Conservation (phyloP, 1,139 yeast genomes). For the Pichiaceae sp. region DNA sequence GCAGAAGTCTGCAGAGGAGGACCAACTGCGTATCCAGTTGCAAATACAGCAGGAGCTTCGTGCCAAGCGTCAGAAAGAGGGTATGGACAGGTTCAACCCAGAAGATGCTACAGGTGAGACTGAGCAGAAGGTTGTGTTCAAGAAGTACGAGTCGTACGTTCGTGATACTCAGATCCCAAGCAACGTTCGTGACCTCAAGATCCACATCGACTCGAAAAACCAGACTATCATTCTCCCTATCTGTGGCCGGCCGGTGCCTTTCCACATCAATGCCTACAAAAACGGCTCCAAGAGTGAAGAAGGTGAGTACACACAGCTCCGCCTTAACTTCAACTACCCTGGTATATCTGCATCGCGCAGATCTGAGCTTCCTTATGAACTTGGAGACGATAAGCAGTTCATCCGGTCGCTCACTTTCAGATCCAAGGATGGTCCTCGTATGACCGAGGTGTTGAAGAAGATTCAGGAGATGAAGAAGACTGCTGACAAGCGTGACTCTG, state of each 20-base stretch:
- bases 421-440: conserved; percentile 84
- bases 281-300: conserved; percentile 95
- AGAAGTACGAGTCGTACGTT: conserved; percentile 88
- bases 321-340: conserved; percentile 91
- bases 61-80: conserved; percentile 79
- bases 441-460: conserved; percentile 84
- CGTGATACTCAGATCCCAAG: conserved; percentile 87
- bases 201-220: conserved; percentile 79
- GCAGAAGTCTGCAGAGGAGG: conserved; percentile 64
- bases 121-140: conserved; percentile 69
- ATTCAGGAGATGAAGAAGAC: conserved; percentile 91
- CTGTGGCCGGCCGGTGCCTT: conserved; percentile 95
- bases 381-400: conserved; percentile 76
- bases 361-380: conserved; percentile 85
- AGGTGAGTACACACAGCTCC: conserved; percentile 85
- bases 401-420: conserved; percentile 82
- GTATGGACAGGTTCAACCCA: conserved; percentile 66
- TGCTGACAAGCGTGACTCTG: conserved; percentile 83
- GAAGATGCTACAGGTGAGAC: conserved; percentile 63
- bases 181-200: conserved; percentile 72
- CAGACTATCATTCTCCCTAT: conserved; percentile 90
- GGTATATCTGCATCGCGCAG: conserved; percentile 56
- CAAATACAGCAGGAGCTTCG: conserved; percentile 79
- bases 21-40: conserved; percentile 73
- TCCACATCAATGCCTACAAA: conserved; percentile 89